Evolutionary conservation across 2,329 filamentous ascomycete species (phyloP).

Genomic region (Dryadomyces quercus-mongolicae): DNA sequence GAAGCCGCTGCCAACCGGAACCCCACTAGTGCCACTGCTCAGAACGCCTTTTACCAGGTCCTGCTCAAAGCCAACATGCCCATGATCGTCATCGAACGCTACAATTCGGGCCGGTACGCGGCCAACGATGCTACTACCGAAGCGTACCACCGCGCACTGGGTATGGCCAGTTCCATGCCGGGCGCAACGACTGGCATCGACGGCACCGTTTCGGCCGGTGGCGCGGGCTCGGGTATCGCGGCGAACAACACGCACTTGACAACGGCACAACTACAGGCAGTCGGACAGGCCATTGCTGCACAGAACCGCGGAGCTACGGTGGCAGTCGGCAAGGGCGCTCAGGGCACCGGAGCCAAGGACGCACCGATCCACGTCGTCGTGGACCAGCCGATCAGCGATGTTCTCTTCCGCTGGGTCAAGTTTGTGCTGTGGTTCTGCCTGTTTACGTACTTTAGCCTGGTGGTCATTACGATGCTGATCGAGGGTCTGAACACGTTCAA

Average conservation of each 20-base stretch:
- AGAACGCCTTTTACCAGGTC: conserved; percentile 89
- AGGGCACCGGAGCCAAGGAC: conserved; percentile 60
- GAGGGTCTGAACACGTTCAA: conserved; percentile 71
- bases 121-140: conserved; percentile 66
- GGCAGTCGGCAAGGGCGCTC: conserved; percentile 34
- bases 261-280: conserved; percentile 60
- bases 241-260: conserved; percentile 22
- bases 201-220: conserved; percentile 1
- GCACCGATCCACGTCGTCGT: conserved; percentile 92
- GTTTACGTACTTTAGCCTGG: conserved; percentile 65
- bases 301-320: conserved; percentile 56
- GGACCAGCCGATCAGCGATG: conserved; percentile 70
- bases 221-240: conserved; percentile 13
- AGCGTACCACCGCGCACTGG: conserved; percentile 65
- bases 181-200: conserved; percentile 1
- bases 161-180: conserved; percentile 21
- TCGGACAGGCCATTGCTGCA: conserved; percentile 72
- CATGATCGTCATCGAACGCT: conserved; percentile 80
- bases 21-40: conserved; percentile 71
- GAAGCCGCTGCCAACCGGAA: conserved; percentile 92
- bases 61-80: conserved; percentile 88
- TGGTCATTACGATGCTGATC: conserved; percentile 69
- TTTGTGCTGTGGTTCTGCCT: conserved; percentile 71
- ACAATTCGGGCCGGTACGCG: conserved; percentile 76
- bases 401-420: conserved; percentile 84